Evolutionary conservation across 345 rosid species (phyloP).

Genomic region (Pugionium dolabratum): DNA sequence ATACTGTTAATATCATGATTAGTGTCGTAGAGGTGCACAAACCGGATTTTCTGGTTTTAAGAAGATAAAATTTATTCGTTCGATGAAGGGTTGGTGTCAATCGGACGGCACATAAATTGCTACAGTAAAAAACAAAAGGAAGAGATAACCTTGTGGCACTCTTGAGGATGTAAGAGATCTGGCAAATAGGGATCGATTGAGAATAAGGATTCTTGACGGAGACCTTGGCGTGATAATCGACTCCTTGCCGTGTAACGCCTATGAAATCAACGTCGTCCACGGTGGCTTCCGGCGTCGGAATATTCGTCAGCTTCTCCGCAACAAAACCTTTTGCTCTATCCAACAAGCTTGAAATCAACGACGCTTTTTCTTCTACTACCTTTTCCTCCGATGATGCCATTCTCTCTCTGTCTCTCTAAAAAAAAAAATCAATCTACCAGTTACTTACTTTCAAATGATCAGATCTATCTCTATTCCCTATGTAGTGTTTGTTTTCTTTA

Average conservation of each 20-base stretch:
- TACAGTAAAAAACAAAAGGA: neutral
- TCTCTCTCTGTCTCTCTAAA: neutral
- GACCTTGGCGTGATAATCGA: slow-evolving; percentile 69
- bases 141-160: slow-evolving; percentile 58
- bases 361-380: slow-evolving; percentile 35
- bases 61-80: neutral
- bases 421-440: no score
- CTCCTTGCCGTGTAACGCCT: slow-evolving; percentile 52
- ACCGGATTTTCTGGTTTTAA: neutral
- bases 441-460: slow-evolving; percentile 22
- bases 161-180: slow-evolving; percentile 73
- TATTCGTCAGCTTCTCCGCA: slow-evolving; percentile 63
- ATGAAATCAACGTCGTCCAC: slow-evolving; percentile 63
- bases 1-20: neutral
- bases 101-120: neutral
- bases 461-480: neutral
- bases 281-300: slow-evolving; percentile 75
- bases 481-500: slow-evolving; percentile 1
- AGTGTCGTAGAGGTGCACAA: neutral
- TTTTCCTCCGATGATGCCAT: slow-evolving; percentile 37
- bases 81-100: slow-evolving; percentile 9
- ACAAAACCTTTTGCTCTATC: slow-evolving; percentile 75
- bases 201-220: slow-evolving; percentile 72
- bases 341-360: slow-evolving; percentile 43
- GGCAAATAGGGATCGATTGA: slow-evolving; percentile 72